Conservation (phyloP, 495 filamentous ascomycete species). For the Clavariopsis aquatica region DNA sequence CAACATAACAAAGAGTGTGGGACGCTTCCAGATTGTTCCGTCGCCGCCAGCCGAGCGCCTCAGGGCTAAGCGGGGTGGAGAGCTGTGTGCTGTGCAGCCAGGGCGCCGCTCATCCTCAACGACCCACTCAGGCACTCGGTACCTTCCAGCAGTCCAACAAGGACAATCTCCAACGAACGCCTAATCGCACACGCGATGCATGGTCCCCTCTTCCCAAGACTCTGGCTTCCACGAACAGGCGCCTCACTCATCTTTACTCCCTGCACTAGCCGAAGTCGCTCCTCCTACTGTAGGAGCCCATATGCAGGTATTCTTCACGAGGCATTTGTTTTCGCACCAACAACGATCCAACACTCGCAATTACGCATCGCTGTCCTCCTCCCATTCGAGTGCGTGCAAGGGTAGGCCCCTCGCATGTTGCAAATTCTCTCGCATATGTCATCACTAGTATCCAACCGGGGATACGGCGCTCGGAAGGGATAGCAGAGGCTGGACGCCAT, state of each 20-base stretch:
- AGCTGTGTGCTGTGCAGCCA: conserved; percentile 6
- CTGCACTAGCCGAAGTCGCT: neutral
- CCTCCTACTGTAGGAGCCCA: neutral
- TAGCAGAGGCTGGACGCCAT: neutral
- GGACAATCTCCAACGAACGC: neutral
- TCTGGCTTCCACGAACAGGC: neutral
- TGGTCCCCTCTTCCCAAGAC: neutral
- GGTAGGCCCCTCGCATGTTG: neutral
- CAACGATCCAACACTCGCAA: no score
- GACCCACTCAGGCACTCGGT: no score
- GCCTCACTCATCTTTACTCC: neutral
- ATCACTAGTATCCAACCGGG: neutral
- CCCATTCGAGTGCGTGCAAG: neutral
- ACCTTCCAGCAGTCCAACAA: neutral
- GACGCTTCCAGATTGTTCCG: conserved; percentile 16
- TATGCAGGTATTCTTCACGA: neutral
- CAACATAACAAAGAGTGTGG: conserved; percentile 14
- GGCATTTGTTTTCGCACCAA: neutral
- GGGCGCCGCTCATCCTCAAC: conserved; percentile 9
- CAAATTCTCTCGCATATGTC: neutral
- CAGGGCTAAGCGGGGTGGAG: conserved; percentile 7
- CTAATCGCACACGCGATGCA: no score
- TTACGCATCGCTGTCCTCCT: neutral
- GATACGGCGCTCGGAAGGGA: neutral
- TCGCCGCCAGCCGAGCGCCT: conserved; percentile 16